Conservation (phyloP, 306 rosid genomes). For the Sophora flavescens region DNA sequence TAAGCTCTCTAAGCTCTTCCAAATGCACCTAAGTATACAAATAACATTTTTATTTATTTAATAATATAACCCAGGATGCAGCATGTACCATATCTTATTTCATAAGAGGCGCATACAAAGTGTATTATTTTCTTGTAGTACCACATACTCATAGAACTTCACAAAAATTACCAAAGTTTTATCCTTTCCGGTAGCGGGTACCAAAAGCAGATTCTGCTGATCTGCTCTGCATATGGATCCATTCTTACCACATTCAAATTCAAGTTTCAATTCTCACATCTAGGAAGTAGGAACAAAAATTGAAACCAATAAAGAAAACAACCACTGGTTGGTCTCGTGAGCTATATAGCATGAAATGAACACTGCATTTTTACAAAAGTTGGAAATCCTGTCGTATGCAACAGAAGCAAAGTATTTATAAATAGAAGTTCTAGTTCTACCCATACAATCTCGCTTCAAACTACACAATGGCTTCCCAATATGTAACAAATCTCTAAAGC, state of each 20-base stretch:
- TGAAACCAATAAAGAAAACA: slow-evolving; percentile 11
- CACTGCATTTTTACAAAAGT: slow-evolving; percentile 43
- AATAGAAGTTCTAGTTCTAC: slow-evolving; percentile 37
- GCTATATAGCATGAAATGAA: slow-evolving; percentile 30
- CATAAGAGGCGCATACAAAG: no score
- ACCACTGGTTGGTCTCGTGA: slow-evolving; percentile 9
- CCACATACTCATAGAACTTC: no score
- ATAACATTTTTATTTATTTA: no score
- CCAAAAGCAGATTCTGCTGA: no score
- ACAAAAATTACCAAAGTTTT: no score
- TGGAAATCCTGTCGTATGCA: slow-evolving; percentile 50
- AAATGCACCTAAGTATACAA: no score
- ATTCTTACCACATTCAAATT: not conserved
- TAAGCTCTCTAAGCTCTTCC: no score
- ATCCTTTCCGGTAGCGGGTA: no score
- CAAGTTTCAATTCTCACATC: not conserved
- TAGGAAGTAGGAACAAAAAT: not conserved
- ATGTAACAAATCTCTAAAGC: slow-evolving; percentile 67
- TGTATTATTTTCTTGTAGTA: no score
- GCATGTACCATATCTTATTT: no score
- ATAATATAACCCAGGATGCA: no score
- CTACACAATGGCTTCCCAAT: slow-evolving; percentile 55
- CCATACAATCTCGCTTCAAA: slow-evolving; percentile 51
- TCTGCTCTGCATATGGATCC: not conserved
- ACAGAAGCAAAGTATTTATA: slow-evolving; percentile 46